Conservation (phyloP, 331 rosid species). For the Acacia pycnantha region DNA sequence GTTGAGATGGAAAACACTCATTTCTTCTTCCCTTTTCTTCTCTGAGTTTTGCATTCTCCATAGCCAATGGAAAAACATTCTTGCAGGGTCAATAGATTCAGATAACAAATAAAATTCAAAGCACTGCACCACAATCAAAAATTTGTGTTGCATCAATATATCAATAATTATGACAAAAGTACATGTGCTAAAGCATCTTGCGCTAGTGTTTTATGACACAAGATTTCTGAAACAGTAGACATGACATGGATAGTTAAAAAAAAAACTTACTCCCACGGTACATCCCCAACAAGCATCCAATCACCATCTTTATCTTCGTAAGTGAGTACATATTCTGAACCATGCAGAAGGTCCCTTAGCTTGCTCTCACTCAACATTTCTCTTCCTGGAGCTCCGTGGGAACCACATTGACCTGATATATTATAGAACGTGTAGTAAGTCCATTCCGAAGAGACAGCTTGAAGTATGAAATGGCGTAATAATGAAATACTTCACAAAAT, state of each 20-base stretch:
- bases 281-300: slow-evolving; percentile 99
- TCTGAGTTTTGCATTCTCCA: background rate
- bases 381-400: slow-evolving; percentile 72
- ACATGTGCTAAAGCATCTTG: background rate
- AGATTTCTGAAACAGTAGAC: background rate
- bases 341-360: slow-evolving; percentile 85
- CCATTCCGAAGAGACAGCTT: slow-evolving; percentile 2
- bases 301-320: slow-evolving; percentile 90
- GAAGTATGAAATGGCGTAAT: background rate
- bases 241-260: background rate
- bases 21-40: background rate
- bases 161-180: background rate
- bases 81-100: background rate
- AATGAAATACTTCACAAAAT: background rate
- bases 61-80: background rate
- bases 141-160: background rate
- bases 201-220: background rate
- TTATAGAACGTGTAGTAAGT: slow-evolving; percentile 21
- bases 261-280: slow-evolving; percentile 84
- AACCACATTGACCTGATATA: slow-evolving; percentile 75
- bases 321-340: slow-evolving; percentile 88
- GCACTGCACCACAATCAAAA: background rate
- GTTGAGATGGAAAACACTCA: background rate
- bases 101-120: background rate
- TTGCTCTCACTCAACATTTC: slow-evolving; percentile 84